Evolutionary conservation across 768 basidiomycete genomes (phyloP), one percentile per base, ranked within the genome.

Genomic region (Pholiota conissans): DNA sequence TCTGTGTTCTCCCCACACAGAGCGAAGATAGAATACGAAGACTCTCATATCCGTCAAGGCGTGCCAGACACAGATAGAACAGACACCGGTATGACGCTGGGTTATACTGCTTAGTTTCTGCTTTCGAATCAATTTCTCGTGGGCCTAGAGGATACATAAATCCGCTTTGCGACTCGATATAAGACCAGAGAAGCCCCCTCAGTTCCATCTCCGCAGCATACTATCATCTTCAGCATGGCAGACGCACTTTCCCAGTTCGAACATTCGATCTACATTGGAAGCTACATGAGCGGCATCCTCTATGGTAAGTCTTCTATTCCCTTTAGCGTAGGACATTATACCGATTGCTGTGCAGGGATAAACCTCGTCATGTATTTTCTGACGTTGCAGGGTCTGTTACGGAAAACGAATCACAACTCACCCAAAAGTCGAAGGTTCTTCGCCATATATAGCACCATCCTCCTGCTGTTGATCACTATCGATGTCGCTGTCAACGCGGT

Each of bases 211-310:
- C 14, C 27, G 28, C 40, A 54, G 24, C 42, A 16, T 54, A 30
- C 53, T 45, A 32, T 29, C 29, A 27, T 30, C 28, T 35, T 49
- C 59, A 51, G 24, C 53, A 65, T 65, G 64, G 54, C 61, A 29
- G 50, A 58, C 40, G 61, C 57, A 30, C 52, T 62, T 37, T 58
- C 57, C 5, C 32, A 56, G 58, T 72, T 72, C 56, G 67, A 72
- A 58, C 71, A 72, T 56, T 61, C 68, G 13, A 64, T 66, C 48
- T 72, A 69, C 57, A 68, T 72, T 37, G 71, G 71, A 30, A 70
- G 64, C 55, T 72, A 69, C 47, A 63, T 72, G 60, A 67, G 69
- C 30, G 71, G 67, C 14, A 72, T 72, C 49, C 67, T 71, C 35
- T 71, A 71, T 57, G 70, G 70, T 71, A 59, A 30, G 65, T 65